Base-by-base conservation (phyloP, 208 protist species). In the Leishmania guyanensis region DNA sequence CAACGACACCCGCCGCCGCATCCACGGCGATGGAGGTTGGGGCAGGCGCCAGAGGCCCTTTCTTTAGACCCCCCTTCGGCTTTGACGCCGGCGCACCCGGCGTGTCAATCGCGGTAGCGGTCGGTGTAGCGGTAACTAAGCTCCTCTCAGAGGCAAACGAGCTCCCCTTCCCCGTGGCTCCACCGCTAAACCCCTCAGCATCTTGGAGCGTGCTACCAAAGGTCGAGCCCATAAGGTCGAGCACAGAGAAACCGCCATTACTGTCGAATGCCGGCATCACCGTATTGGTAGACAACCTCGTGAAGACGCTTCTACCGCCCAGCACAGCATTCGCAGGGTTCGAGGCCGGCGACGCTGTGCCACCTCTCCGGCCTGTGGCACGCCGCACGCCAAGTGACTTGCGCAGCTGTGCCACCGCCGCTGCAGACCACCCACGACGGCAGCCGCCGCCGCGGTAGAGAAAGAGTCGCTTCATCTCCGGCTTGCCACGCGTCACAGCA, bases 371-470 rank as follows among this genome's bases (percentile, higher is more conserved):
- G n/a, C 73, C 62, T 14, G 72, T 77, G 26, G 58, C 82, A 3
- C 78, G 78, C 4, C 56, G 77, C 58, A 86, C 56, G 53, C 77
- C 82, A 14, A 86, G 39, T 17, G 75, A 54, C 56, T 29, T 75
- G 20, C 82, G 82, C 73, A 86, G 82, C 51, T 81, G 78, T 70
- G 65, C 64, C 78, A 86, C 74, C 46, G 82, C 78, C 22, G 78
- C 66, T 16, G 46, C n/a, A 1, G 82, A 80, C 82, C 82, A 86
- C 36, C 82, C 82, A 62, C 56, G 48, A 0, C 82, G 82, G 48
- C 75, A 58, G 0, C 82, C 82, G 14, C 78, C 82, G 39, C 82
- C 82, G 17, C 82, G 82, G 74, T 86, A 86, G 43, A 81, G 71
- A 17, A 86, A 75, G 2, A 86, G 50, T 53, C 74, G 72, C 2